Evolutionary conservation across 2,329 filamentous ascomycete genomes (phyloP), one percentile per base, ranked within the genome.

Genomic region (Dactylonectria estremocensis): DNA sequence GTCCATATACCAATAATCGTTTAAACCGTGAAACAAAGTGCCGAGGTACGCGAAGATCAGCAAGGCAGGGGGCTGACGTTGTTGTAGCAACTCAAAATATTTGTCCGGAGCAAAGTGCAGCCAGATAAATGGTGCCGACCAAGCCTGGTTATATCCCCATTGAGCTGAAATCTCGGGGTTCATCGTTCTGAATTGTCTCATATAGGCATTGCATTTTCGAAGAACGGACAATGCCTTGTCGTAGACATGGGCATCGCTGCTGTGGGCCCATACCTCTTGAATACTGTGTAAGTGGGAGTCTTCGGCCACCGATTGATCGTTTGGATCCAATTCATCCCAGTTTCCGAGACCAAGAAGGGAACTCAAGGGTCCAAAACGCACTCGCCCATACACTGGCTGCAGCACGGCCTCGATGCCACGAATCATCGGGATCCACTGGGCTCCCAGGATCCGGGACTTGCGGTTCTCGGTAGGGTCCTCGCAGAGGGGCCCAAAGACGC

Each of bases 341-440:
- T 72, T 71, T 5, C 72, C 71, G 4, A 69, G 20, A 24, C 40
- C 45, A n/a, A 68, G 18, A 10, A 73, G 5, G 1, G 5, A 8
- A 0, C 11, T 24, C 53, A 74, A 43, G 3, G 61, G 70, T 0
- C 71, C 64, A 5, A n/a, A 24, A 5, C 49, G 43, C 4, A 73
- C 14, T 18, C 14, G 16, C 1, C 60, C 49, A 18, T 69, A 54
- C 3, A 54, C 45, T 2, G 68, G 69, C 2, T 3, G 24, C 9
- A 73, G 20, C 9, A 74, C 53, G n/a, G 67, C 68, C 1, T 69
- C 50, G 28, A 73, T 45, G 20, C 72, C 72, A 10, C 61, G 69
- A 10, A 71, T 54, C 69, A 73, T 74, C 1, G 68, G 66, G 14
- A 73, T 71, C 69, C 68, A 71, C 13, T 72, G 71, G 1, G 59